Conservation (phyloP, 2,329 filamentous ascomycete genomes). For the Colletotrichum tofieldiae region DNA sequence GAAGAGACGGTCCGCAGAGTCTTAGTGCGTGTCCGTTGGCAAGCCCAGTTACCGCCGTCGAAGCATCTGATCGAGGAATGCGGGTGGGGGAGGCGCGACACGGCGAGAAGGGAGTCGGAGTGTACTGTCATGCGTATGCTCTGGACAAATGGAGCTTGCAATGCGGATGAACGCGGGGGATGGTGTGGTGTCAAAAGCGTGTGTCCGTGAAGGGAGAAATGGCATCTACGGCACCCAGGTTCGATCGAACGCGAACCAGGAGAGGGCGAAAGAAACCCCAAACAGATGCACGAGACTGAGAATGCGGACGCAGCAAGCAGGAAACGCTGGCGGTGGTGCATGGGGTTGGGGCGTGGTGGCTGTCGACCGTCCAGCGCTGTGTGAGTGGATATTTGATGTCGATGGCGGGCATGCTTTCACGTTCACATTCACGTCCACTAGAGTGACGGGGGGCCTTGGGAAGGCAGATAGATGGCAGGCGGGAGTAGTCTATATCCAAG, state of each 20-base stretch:
- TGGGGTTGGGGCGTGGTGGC: background rate
- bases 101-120: background rate
- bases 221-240: background rate
- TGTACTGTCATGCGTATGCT: background rate
- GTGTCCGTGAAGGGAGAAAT: background rate
- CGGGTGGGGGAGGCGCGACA: constrained; percentile 16
- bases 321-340: background rate
- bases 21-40: constrained; percentile 28
- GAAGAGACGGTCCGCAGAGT: constrained; percentile 36
- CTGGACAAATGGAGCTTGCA: background rate
- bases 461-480: constrained; percentile 6
- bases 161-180: background rate
- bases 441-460: background rate
- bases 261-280: background rate
- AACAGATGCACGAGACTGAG: background rate
- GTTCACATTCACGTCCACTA: background rate
- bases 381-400: background rate
- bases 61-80: constrained; percentile 33
- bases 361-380: background rate
- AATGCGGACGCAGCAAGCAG: constrained; percentile 2
- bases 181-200: background rate
- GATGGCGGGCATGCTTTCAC: background rate
- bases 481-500: background rate
- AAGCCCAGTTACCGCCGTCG: constrained; percentile 14
- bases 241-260: background rate